Conservation (phyloP, 2,329 filamentous ascomycete species). For the Rhytidhysteron rufulum region DNA sequence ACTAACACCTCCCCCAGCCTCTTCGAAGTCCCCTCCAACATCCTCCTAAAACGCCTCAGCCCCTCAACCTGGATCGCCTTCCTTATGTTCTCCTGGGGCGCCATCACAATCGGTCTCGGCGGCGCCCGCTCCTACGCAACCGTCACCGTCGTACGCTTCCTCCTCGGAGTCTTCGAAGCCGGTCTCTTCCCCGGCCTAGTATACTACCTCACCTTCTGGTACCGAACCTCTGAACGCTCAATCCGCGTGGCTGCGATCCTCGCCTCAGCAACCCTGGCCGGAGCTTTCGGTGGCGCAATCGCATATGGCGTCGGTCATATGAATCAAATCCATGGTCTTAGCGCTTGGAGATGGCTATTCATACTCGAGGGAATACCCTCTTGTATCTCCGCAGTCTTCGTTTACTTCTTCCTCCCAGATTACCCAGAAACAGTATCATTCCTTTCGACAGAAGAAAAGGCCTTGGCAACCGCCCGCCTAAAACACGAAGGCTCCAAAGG, state of each 20-base stretch:
- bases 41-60: constrained; percentile 55
- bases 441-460: constrained; percentile 41
- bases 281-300: constrained; percentile 53
- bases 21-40: constrained; percentile 52
- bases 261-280: constrained; percentile 54
- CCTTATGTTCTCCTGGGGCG: constrained; percentile 44
- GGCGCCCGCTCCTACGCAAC: constrained; percentile 41
- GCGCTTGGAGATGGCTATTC: constrained; percentile 29
- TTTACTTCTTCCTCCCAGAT: constrained; percentile 47
- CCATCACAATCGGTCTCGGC: constrained; percentile 43
- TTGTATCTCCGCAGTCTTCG: constrained; percentile 17
- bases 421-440: constrained; percentile 48
- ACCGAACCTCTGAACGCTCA: constrained; percentile 53
- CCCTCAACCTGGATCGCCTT: constrained; percentile 34
- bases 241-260: constrained; percentile 57
- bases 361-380: constrained; percentile 23
- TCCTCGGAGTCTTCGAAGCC: constrained; percentile 31
- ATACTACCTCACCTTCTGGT: constrained; percentile 59
- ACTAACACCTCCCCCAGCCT: constrained; percentile 21
- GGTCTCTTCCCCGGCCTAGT: constrained; percentile 32
- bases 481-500: constrained; percentile 42
- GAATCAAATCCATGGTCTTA: constrained; percentile 28
- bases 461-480: constrained; percentile 35
- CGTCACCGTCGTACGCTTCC: constrained; percentile 39
- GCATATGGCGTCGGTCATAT: constrained; percentile 51